Base-by-base conservation (phyloP, 495 filamentous ascomycete genomes). In the Sphaerosporella brunnea region DNA sequence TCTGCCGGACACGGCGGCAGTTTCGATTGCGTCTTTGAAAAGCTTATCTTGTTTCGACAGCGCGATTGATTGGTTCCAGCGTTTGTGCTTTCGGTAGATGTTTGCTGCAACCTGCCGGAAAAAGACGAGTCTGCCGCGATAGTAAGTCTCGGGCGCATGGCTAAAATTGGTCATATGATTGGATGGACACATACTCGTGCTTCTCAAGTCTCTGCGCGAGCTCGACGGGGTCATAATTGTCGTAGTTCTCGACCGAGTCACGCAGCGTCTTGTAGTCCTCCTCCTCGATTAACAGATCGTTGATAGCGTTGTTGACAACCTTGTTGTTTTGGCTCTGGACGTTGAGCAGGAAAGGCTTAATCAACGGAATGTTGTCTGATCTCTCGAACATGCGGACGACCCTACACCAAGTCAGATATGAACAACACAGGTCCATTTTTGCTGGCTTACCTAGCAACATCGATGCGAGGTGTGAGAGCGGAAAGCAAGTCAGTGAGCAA, bases 71-170 rank as follows among this genome's bases (percentile, higher is more conserved):
- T 96, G 95, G 64, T 93, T 85, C 92, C 92, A 99, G 50, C 92
- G 77, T 78, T 95, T 96, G 71, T 94, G 95, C 74, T 96, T 96
- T 52, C 92, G 84, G 70, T 96, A 99, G 67, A 99, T 96, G 70
- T 74, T 92, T 54, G 92, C 84, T 8, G 92, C 88, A 56, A 96
- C 92, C 68, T 99, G 92, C 54, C 92, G 78, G 80, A 99, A 99
- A 78, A 99, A 99, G 53, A 99, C 84, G 34, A 96, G 72, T 39
- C 58, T 61, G 1, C 11, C 10, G 18, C 7, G 28, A 32, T 32
- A 5, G 28, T 32, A 5, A 32, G 28, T 32, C 13, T 32, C 28
- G 4, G 13, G 30, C 4, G 2, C 30, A 23, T 10, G 11, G 5
- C 15, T 39, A 39, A 10, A 11, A 36, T 37, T 45, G 32, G 26